Conservation (phyloP, 768 basidiomycete species). For the Astraeus odoratus region DNA sequence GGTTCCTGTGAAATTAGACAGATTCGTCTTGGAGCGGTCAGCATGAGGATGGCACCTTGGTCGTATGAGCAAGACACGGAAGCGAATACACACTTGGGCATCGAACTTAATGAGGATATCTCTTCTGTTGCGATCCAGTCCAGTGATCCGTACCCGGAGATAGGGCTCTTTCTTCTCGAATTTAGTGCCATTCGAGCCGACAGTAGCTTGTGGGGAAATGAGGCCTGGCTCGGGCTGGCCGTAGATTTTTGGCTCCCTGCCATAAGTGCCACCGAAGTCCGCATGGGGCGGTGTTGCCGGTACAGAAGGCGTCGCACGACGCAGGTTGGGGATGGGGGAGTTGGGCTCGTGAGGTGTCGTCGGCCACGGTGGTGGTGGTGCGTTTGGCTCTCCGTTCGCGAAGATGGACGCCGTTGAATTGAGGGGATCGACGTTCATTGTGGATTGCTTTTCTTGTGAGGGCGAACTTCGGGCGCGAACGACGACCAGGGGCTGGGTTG, state of each 20-base stretch:
- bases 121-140: slow-evolving; percentile 88
- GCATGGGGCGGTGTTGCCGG: slow-evolving; percentile 43
- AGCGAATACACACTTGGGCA: slow-evolving; percentile 60
- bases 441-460: too few species aligned
- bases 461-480: too few species aligned
- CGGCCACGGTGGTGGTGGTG: slow-evolving; percentile 63
- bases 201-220: slow-evolving; percentile 64
- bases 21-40: slow-evolving; percentile 62
- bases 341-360: slow-evolving; percentile 71
- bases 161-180: slow-evolving; percentile 79
- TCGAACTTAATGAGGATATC: slow-evolving; percentile 94
- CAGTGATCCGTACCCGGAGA: slow-evolving; percentile 83
- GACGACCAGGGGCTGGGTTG: too few species aligned
- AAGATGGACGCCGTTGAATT: slow-evolving; percentile 48
- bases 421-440: slow-evolving; percentile 75
- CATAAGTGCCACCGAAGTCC: slow-evolving; percentile 54
- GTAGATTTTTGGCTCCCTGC: slow-evolving; percentile 80
- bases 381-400: slow-evolving; percentile 39
- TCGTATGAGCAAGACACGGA: neutral
- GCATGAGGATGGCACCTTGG: neutral
- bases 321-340: slow-evolving; percentile 66
- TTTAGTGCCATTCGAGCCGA: slow-evolving; percentile 59
- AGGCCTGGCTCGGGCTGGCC: slow-evolving; percentile 81
- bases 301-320: slow-evolving; percentile 48
- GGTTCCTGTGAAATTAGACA: slow-evolving; percentile 83